Evolutionary conservation across 1,284 basidiomycete genomes (phyloP).

Genomic region (Anthracocystis walkeri): DNA sequence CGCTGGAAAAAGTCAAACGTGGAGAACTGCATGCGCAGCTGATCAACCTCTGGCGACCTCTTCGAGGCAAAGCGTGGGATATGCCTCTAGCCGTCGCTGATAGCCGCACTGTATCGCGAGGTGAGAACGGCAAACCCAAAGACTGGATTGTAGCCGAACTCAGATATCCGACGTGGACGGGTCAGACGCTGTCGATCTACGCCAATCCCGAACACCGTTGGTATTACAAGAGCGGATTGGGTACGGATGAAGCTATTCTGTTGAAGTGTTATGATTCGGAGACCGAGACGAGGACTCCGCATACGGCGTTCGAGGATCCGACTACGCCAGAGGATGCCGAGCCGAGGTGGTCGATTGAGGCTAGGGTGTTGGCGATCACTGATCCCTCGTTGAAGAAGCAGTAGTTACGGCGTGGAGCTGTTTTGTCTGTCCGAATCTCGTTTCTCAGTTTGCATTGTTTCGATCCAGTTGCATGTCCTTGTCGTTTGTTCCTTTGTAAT

Average conservation of each 20-base stretch:
- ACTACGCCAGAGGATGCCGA: slow-evolving; percentile 46
- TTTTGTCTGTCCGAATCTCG: background rate
- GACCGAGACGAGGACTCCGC: slow-evolving; percentile 54
- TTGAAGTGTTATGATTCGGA: slow-evolving; percentile 76
- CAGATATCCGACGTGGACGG: slow-evolving; percentile 53
- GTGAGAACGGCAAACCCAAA: slow-evolving; percentile 42
- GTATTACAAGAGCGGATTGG: slow-evolving; percentile 77
- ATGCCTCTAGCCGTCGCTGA: slow-evolving; percentile 78
- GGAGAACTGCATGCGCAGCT: slow-evolving; percentile 74
- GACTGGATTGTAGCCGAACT: slow-evolving; percentile 54
- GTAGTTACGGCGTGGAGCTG: background rate
- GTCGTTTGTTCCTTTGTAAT: slow-evolving; percentile 4
- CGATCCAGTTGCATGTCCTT: background rate
- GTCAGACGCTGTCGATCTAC: slow-evolving; percentile 71
- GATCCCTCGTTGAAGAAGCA: slow-evolving; percentile 34
- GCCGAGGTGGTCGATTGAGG: slow-evolving; percentile 59
- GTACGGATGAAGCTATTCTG: slow-evolving; percentile 76
- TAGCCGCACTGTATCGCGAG: slow-evolving; percentile 72
- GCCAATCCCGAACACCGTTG: slow-evolving; percentile 75
- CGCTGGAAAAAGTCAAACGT: slow-evolving; percentile 43
- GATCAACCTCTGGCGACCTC: slow-evolving; percentile 80
- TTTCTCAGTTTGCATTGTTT: background rate
- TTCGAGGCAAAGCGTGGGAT: slow-evolving; percentile 74
- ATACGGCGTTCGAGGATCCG: slow-evolving; percentile 60
- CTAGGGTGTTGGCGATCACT: slow-evolving; percentile 53